Evolutionary conservation across 352 stramenopile genomes (phyloP).

Genomic region (Pythium guiyangense): DNA sequence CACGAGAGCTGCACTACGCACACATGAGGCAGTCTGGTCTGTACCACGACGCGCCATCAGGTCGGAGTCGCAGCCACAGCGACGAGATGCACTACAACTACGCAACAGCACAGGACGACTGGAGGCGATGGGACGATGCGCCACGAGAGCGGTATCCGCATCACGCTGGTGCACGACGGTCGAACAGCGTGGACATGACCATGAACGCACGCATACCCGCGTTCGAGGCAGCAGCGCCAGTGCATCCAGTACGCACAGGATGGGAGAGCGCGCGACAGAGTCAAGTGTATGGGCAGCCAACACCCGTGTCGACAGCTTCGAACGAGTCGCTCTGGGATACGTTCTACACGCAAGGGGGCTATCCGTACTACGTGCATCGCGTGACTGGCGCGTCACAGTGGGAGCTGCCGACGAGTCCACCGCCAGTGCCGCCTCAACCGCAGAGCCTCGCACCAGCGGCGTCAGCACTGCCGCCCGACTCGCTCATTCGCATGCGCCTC

Average conservation of each 20-base stretch:
- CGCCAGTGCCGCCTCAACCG: background rate
- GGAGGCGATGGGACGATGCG: background rate
- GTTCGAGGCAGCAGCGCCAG: background rate
- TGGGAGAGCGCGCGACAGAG: background rate
- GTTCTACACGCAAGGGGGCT: conserved; percentile 66
- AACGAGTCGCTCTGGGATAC: conserved; percentile 41
- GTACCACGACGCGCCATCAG: too few relatives aligned
- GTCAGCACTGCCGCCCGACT: conserved; percentile 22
- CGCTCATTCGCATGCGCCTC: conserved; percentile 45
- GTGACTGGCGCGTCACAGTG: conserved; percentile 66
- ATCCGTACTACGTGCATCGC: conserved; percentile 77
- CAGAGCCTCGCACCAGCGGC: background rate
- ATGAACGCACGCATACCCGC: background rate
- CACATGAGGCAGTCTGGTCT: too few relatives aligned
- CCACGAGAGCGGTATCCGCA: background rate
- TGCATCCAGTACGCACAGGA: background rate
- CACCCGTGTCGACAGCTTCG: background rate
- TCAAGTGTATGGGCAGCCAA: background rate
- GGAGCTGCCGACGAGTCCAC: conserved; percentile 39
- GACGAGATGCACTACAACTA: conserved; percentile 6
- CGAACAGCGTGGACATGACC: conserved; percentile 7
- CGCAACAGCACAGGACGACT: background rate
- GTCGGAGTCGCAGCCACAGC: conserved; percentile 10
- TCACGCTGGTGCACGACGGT: background rate
- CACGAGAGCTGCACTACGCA: background rate